phyloP scores from a whole-genome alignment of 495 filamentous ascomycete genomes.

The Penicillium goetzii region DNA sequence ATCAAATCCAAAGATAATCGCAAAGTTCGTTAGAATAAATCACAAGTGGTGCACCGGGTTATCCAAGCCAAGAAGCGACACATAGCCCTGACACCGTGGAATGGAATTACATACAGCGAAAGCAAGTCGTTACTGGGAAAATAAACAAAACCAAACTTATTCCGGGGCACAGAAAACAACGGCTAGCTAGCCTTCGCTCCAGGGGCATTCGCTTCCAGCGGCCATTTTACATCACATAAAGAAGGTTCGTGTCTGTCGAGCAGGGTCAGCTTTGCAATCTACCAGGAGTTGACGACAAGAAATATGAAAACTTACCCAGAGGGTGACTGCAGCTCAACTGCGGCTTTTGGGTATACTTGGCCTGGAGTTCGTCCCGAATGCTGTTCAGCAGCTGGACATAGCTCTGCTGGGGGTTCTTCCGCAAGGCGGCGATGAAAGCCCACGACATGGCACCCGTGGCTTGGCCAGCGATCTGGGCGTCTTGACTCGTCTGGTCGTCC shows the following conservation, averaged over 20 bases:
- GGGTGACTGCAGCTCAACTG: constrained; percentile 97
- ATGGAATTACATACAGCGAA: constrained; percentile 31
- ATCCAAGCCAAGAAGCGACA: constrained; percentile 19
- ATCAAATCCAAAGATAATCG: constrained; percentile 14
- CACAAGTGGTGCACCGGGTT: constrained; percentile 21
- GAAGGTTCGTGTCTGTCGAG: constrained; percentile 61
- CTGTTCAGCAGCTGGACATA: constrained; percentile 94
- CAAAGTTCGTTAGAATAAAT: constrained; percentile 22
- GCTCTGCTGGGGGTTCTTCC: constrained; percentile 97
- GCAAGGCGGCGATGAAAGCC: constrained; percentile 91
- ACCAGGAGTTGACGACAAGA: constrained; percentile 2
- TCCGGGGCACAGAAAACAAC: background rate
- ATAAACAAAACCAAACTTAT: constrained; percentile 14
- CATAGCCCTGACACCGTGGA: constrained; percentile 21
- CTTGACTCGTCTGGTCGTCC: constrained; percentile 84
- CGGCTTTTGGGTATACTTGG: constrained; percentile 93
- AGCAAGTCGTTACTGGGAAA: constrained; percentile 19
- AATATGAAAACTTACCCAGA: constrained; percentile 66
- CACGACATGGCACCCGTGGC: constrained; percentile 98
- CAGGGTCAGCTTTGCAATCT: constrained; percentile 7
- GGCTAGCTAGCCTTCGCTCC: background rate
- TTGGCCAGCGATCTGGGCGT: constrained; percentile 71
- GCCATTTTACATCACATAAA: constrained; percentile 64
- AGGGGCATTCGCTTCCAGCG: constrained; percentile 8
- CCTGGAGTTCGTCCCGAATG: constrained; percentile 87